These are phyloP conservation scores for Penicillium sp. DNA, from an alignment of 2,329 filamentous ascomycete species.

Conservation along the genomic window DNA sequence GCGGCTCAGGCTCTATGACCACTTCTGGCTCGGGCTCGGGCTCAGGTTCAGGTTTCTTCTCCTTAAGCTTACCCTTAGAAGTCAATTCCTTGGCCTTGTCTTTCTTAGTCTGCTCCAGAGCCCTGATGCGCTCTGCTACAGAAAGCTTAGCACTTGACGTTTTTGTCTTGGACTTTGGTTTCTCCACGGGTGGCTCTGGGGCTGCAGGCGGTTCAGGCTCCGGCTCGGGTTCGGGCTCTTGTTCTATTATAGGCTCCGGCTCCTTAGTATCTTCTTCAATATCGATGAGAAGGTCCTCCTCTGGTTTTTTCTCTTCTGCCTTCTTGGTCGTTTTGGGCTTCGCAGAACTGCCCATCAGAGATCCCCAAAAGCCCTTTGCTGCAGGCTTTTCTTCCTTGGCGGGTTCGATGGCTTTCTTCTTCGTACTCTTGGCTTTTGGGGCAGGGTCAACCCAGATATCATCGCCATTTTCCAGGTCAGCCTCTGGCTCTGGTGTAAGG, in stretches of 20 bases:
- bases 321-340: conserved; percentile 53
- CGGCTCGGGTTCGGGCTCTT: conserved; percentile 42
- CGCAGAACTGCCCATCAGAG: conserved; percentile 43
- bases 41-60: conserved; percentile 25
- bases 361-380: conserved; percentile 50
- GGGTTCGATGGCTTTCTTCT: conserved; percentile 33
- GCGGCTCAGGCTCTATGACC: conserved; percentile 30
- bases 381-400: conserved; percentile 43
- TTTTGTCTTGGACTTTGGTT: conserved; percentile 43
- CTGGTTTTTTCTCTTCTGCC: conserved; percentile 31
- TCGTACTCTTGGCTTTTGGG: conserved; percentile 41
- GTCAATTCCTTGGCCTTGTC: conserved; percentile 45
- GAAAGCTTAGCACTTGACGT: conserved; percentile 41
- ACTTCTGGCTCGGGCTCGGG: conserved; percentile 29
- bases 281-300: conserved; percentile 43
- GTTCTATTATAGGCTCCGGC: conserved; percentile 38
- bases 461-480: conserved; percentile 38
- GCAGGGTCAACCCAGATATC: conserved; percentile 44
- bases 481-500: conserved; percentile 44
- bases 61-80: conserved; percentile 40
- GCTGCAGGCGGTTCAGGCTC: conserved; percentile 30
- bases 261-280: conserved; percentile 38
- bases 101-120: conserved; percentile 47
- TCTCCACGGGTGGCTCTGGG: conserved; percentile 39
- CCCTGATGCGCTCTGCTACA: conserved; percentile 59